Evolutionary conservation across 169 alveolate species (phyloP).

Genomic region (Plasmodium adleri): DNA sequence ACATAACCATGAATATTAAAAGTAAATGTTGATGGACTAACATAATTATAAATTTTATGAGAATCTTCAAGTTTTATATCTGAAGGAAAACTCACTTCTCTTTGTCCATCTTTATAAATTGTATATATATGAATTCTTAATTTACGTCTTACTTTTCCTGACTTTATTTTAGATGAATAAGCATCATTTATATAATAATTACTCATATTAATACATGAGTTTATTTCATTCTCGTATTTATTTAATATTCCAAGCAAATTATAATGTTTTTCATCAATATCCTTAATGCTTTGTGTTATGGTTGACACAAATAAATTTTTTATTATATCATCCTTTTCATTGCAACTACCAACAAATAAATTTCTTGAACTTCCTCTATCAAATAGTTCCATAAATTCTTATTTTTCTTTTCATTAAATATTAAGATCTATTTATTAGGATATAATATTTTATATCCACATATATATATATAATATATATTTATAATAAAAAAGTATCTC

Average conservation of each 20-base stretch:
- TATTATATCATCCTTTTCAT: constrained; percentile 58
- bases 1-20: constrained; percentile 75
- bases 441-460: background rate
- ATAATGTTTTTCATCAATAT: constrained; percentile 59
- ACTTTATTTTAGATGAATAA: constrained; percentile 50
- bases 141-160: constrained; percentile 61
- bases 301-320: constrained; percentile 37
- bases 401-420: background rate
- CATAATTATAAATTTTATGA: constrained; percentile 31
- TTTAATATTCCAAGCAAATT: constrained; percentile 52
- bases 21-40: constrained; percentile 64
- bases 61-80: constrained; percentile 56
- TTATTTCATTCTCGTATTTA: constrained; percentile 67
- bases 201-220: constrained; percentile 65
- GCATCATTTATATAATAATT: constrained; percentile 72
- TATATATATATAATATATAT: background rate
- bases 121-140: constrained; percentile 63
- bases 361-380: constrained; percentile 20
- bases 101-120: constrained; percentile 66
- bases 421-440: background rate
- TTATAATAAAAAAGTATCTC: too few relatives aligned
- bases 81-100: constrained; percentile 59
- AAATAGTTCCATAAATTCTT: constrained; percentile 59
- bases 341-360: constrained; percentile 27
- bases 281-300: constrained; percentile 52